phyloP scores from a whole-genome alignment of 805 yeast species.

The Candida loeiensis region DNA sequence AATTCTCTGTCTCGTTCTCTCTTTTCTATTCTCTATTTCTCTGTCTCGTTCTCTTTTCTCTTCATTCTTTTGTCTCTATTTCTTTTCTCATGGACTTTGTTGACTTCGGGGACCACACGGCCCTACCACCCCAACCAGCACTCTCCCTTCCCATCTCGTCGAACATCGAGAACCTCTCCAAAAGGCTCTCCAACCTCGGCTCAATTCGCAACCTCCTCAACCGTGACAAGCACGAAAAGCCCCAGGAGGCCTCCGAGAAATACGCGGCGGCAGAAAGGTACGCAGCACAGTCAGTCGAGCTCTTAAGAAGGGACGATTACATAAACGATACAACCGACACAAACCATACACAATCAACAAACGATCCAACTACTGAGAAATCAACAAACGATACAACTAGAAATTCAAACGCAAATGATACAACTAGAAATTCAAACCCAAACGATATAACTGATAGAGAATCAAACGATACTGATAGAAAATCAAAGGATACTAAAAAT shows the following conservation, averaged over 20 bases:
- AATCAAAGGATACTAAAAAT: no score
- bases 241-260: constrained; percentile 9
- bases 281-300: constrained; percentile 44
- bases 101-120: constrained; percentile 29
- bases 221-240: constrained; percentile 15
- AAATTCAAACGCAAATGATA: background rate
- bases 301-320: constrained; percentile 23
- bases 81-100: constrained; percentile 35
- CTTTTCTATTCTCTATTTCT: background rate
- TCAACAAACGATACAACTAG: background rate
- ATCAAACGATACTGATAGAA: no score
- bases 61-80: constrained; percentile 13
- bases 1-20: background rate
- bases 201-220: constrained; percentile 29
- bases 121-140: constrained; percentile 45
- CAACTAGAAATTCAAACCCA: background rate
- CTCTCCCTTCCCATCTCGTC: constrained; percentile 37
- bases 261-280: constrained; percentile 41
- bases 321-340: background rate
- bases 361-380: background rate
- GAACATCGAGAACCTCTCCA: constrained; percentile 35
- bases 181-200: constrained; percentile 32
- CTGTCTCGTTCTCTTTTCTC: background rate
- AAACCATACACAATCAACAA: background rate
- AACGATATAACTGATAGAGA: no score